Base-by-base conservation (phyloP, 345 rosid species). In the Heritiera littoralis region DNA sequence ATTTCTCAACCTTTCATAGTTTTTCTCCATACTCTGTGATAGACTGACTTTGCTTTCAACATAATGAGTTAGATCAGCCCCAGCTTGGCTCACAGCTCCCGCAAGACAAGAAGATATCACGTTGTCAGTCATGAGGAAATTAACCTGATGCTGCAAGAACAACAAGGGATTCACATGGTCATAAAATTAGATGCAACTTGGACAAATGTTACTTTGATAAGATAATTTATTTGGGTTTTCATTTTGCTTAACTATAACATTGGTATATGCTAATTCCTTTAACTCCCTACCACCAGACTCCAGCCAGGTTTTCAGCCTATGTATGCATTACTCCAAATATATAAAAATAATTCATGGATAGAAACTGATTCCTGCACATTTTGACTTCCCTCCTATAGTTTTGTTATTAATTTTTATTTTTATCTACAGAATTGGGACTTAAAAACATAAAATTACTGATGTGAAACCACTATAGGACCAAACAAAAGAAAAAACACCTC, bases 121-220 rank as follows among this genome's bases (percentile, higher is more conserved):
- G 41, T 65, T 41, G 23, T 67, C 72, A 67, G 72, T 52, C 72
- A 67, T 41, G 20, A 17, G 13, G 70, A 66, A 35, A 13, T 12
- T 35, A 13, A 32, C 8, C 14, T 35, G 18, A 66, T 13, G 20
- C 70, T 66, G 70, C 70, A 40, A 35, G 6, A 67, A 28, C 13
- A 67, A 11, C 49, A 17, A 20, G 6, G 51, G 8, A 5, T 17
- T 17, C 13, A 43, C 11, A 41, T 67, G 71, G 46, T 38, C 1
- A 40, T 17, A 13, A 56, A 56, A 28, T n/a, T 56, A 56, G 52
- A 51, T 51, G 55, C 17, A 51, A 18, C 2, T 0, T n/a, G 61
- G 23, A 18, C 28, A 66, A 17, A 23, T 7, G 10, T 38, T 35
- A 13, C 18, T 28, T 63, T 35, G 17, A 23, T 63, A 20, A 60